These are phyloP conservation scores for Cyclospora cayetanensis DNA, from an alignment of 169 alveolate species.

Conservation along the genomic window DNA sequence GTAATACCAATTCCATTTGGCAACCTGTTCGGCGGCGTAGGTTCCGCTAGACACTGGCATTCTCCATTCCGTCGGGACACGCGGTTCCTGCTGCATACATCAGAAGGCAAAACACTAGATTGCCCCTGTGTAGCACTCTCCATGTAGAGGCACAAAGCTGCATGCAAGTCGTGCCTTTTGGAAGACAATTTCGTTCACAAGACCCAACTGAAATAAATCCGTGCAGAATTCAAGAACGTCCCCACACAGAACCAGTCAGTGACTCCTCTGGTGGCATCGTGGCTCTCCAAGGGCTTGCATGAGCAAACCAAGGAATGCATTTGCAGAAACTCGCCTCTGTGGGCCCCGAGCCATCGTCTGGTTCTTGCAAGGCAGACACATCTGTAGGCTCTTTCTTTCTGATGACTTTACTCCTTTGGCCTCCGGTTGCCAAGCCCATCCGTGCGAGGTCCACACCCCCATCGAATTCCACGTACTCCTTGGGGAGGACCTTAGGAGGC, in stretches of 20 bases:
- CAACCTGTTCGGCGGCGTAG: conserved; percentile 77
- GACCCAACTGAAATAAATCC: no score
- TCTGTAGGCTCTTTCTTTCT: conserved; percentile 7
- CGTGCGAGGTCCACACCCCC: conserved; percentile 68
- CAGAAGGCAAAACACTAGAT: no score
- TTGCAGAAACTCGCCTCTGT: conserved; percentile 39
- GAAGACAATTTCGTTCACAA: no score
- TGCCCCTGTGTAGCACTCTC: no score
- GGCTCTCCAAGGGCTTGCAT: no score
- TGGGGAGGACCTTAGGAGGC: conserved; percentile 14
- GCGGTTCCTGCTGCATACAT: conserved; percentile 49
- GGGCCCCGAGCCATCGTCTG: background rate
- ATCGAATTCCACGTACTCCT: conserved; percentile 40
- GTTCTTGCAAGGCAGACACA: background rate
- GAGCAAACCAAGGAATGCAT: no score
- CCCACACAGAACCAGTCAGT: no score
- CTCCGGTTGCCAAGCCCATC: conserved; percentile 54
- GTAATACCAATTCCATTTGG: conserved; percentile 81
- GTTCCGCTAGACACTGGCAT: conserved; percentile 53
- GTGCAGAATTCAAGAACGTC: no score
- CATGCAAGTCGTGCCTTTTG: no score
- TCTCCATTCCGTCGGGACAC: conserved; percentile 67
- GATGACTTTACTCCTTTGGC: conserved; percentile 22
- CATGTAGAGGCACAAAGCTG: no score
- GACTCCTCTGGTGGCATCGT: no score